Evolutionary conservation across 345 rosid species (phyloP).

Genomic region (Populus euphratica): DNA sequence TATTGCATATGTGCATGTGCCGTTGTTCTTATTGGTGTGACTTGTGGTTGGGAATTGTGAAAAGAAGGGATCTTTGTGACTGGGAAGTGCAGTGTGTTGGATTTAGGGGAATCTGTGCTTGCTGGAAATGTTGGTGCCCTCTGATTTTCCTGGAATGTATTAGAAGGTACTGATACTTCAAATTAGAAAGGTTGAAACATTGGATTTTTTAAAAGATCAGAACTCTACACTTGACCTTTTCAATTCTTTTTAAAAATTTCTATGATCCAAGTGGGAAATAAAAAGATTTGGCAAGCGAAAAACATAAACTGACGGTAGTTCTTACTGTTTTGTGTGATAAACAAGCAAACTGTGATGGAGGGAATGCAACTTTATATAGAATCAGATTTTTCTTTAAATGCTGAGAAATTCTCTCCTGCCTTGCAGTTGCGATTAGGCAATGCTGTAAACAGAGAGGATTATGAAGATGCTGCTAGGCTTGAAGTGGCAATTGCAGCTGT

Average conservation of each 20-base stretch:
- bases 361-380: background rate
- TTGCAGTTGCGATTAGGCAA: constrained; percentile 58
- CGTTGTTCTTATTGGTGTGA: background rate
- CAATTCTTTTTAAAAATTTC: background rate
- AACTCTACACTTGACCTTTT: background rate
- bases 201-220: background rate
- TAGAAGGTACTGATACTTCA: background rate
- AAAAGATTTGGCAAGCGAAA: background rate
- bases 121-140: background rate
- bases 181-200: background rate
- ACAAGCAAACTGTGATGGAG: background rate
- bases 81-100: background rate
- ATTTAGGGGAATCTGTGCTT: background rate
- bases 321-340: background rate
- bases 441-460: constrained; percentile 65
- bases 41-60: background rate
- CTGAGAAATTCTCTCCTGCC: background rate
- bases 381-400: background rate
- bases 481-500: constrained; percentile 95
- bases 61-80: background rate
- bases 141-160: background rate
- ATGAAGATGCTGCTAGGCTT: constrained; percentile 72
- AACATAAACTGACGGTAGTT: background rate
- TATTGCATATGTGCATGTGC: background rate
- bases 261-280: background rate